Evolutionary conservation across 2,329 filamentous ascomycete species (phyloP), one percentile per base, ranked within the genome.

Genomic region (Penicillium vulpinum): DNA sequence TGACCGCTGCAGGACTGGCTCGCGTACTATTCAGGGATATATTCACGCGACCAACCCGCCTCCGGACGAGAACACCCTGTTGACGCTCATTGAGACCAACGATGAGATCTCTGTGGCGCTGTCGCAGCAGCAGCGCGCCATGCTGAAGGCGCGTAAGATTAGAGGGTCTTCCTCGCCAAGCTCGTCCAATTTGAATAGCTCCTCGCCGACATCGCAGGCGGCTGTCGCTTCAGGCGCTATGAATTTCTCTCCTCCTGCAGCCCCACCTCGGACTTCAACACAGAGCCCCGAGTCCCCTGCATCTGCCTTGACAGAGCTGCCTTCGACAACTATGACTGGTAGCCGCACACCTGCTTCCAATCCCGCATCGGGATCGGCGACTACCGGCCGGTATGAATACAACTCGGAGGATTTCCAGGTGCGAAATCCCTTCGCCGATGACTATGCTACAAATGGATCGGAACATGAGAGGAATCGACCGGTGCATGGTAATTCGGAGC

Each of bases 1-100:
- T 46, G 88, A 94, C 65, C 88, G 94, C 24, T 97, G 93, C 70
- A 86, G 88, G 61, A 84, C 86, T 54, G 93, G 93, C 5, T 88
- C 90, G 51, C 84, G 88, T 52, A 91, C 89, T 69, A 86, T 97
- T 65, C 92, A 97, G 69, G 81, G 82, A 31, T 97, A 95, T 76
- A 96, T 97, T 80, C 82, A 87, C 40, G 85, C 87, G 45, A 87
- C 89, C 55, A 84, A 91, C 70, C 92, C 93, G 0, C 72, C 85
- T 1, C 92, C 93, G 0, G 94, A 97, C 73, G 93, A 96, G 68
- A 89, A 96, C 64, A 97, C 93, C 1, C 91, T 97, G 84, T 87
- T 94, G 70, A 92, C 87, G 15, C 79, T 99, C 60, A 96, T 99
- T 68, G 92, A 97, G 74, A 94, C 91, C 15, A 96, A 96, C 71